phyloP scores from a whole-genome alignment of 805 yeast species.

The Nakazawaea anatomiae region DNA sequence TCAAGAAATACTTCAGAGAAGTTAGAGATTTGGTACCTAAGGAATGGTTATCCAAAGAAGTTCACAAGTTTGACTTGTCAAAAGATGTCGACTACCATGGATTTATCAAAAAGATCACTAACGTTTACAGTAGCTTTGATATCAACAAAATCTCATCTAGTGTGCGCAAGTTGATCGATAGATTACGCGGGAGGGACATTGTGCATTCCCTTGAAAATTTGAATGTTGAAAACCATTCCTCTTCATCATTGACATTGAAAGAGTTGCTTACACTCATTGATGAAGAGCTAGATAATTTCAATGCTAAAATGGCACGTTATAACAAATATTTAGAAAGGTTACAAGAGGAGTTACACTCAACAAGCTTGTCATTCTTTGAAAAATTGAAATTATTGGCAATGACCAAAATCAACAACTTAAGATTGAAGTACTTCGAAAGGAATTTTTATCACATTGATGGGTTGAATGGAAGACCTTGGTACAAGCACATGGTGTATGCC shows the following conservation, averaged over 20 bases:
- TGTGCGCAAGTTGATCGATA: constrained; percentile 11
- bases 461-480: constrained; percentile 47
- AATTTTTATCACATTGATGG: constrained; percentile 42
- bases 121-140: constrained; percentile 5
- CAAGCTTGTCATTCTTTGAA: constrained; percentile 18
- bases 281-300: constrained; percentile 13
- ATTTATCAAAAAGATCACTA: constrained; percentile 5
- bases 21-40: constrained; percentile 30
- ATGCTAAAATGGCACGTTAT: constrained; percentile 9
- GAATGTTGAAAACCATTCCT: constrained; percentile 4
- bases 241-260: constrained; percentile 17
- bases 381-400: constrained; percentile 20
- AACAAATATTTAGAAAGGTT: constrained; percentile 12
- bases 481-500: constrained; percentile 51
- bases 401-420: constrained; percentile 28
- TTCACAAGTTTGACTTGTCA: constrained; percentile 8
- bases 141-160: background rate
- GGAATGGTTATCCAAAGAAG: constrained; percentile 25
- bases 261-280: constrained; percentile 18
- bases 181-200: constrained; percentile 10
- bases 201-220: constrained; percentile 1
- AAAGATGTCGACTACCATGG: constrained; percentile 3
- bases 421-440: constrained; percentile 38
- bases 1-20: constrained; percentile 31
- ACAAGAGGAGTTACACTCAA: constrained; percentile 18